Conservation (phyloP, 2,329 filamentous ascomycete genomes). For the Trichoderma koningii region DNA sequence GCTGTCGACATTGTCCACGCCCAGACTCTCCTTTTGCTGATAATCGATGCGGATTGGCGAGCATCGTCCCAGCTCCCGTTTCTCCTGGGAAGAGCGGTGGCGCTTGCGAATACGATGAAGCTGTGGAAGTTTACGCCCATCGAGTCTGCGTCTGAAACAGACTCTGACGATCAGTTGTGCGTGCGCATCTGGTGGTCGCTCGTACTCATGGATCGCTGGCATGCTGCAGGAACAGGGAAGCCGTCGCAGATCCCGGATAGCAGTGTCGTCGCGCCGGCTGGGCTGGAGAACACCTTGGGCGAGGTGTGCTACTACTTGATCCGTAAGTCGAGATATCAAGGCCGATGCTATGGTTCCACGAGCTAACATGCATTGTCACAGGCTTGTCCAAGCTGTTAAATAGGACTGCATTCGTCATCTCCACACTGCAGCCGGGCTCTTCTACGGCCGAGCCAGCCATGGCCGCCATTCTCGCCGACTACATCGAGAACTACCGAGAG, state of each 20-base stretch:
- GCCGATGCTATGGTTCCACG: background rate
- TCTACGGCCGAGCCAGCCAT: slow-evolving; percentile 40
- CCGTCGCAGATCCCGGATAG: slow-evolving; percentile 64
- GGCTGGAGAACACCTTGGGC: slow-evolving; percentile 62
- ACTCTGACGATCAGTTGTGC: slow-evolving; percentile 63
- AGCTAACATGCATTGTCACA: slow-evolving; percentile 35
- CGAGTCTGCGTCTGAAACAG: slow-evolving; percentile 53
- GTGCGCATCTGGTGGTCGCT: slow-evolving; percentile 72
- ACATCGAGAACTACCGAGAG: slow-evolving; percentile 64
- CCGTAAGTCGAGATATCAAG: slow-evolving; percentile 52
- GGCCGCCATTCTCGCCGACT: slow-evolving; percentile 42
- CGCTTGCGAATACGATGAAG: slow-evolving; percentile 65
- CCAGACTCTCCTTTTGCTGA: slow-evolving; percentile 67
- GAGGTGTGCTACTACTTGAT: slow-evolving; percentile 65
- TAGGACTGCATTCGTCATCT: slow-evolving; percentile 43
- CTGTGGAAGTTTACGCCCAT: slow-evolving; percentile 51
- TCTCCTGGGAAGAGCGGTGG: slow-evolving; percentile 66
- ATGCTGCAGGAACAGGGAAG: slow-evolving; percentile 66
- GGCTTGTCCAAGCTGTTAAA: slow-evolving; percentile 60
- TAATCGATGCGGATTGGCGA: slow-evolving; percentile 62
- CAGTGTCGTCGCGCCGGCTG: slow-evolving; percentile 60
- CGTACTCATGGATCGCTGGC: slow-evolving; percentile 72
- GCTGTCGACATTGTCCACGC: slow-evolving; percentile 60
- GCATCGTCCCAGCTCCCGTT: slow-evolving; percentile 51
- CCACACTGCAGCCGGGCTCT: slow-evolving; percentile 40